phyloP scores from a whole-genome alignment of 495 filamentous ascomycete species.

The Penicillium salamii region DNA sequence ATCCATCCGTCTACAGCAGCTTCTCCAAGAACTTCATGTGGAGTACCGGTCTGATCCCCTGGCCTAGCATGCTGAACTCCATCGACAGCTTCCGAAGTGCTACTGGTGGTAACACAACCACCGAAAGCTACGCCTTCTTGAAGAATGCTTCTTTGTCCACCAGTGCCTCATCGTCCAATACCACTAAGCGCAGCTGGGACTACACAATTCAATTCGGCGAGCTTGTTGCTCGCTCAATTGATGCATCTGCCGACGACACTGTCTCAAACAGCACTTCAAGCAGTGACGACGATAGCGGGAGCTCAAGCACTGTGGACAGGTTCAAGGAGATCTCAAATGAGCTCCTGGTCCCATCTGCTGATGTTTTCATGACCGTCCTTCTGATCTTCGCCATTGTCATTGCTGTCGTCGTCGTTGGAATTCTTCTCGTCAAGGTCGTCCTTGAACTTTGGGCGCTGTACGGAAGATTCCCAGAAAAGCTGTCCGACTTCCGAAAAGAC shows the following conservation, averaged over 20 bases:
- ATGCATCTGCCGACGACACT: constrained; percentile 48
- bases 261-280: constrained; percentile 33
- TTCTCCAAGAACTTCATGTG: constrained; percentile 94
- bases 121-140: constrained; percentile 72
- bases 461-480: constrained; percentile 76
- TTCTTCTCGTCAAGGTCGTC: constrained; percentile 87
- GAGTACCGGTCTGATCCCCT: constrained; percentile 79
- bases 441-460: constrained; percentile 90
- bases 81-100: constrained; percentile 80
- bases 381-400: constrained; percentile 85
- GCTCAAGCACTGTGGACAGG: constrained; percentile 55
- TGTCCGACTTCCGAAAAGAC: constrained; percentile 84
- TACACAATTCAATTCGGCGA: constrained; percentile 40
- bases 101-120: constrained; percentile 85
- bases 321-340: constrained; percentile 75
- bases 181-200: constrained; percentile 52
- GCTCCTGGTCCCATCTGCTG: constrained; percentile 77
- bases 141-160: constrained; percentile 48
- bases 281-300: constrained; percentile 29
- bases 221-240: constrained; percentile 50
- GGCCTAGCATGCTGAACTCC: constrained; percentile 71
- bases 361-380: constrained; percentile 95
- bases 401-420: constrained; percentile 78
- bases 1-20: constrained; percentile 80
- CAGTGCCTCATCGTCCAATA: constrained; percentile 34